Base-by-base conservation (phyloP, 2,329 filamentous ascomycete species). In the Diaporthe destruens region DNA sequence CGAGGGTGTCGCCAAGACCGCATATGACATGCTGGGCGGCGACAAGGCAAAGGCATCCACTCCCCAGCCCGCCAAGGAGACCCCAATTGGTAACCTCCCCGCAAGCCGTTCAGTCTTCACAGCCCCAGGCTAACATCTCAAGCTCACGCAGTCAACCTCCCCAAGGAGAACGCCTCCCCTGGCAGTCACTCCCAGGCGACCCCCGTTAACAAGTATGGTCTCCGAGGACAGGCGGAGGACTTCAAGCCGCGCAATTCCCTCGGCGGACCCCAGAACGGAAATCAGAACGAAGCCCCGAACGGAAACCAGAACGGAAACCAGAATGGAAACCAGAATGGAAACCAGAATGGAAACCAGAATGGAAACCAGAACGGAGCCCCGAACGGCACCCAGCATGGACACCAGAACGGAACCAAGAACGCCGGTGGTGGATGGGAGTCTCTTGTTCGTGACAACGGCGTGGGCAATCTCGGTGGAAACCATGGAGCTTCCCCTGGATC, bases 51-150 rank as follows among this genome's bases (percentile, higher is more conserved):
- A n/a, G 39, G 39, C 42, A 32, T 11, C 20, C 7, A n/a, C 7
- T 11, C 4, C 25, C 5, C 12, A 36, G 20, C 6, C 29, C 20
- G 8, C 3, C 29, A 25, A 14, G 25, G n/a, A 23, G 20, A 23
- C 6, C 2, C 6, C 32, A 3, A 47, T 36, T 2, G n/a, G 59
- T 51, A 29, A 4, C 3, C 7, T 36, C 20, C 14, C 3, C 12
- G 1, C 23, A 2, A 4, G 4, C 7, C n/a, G 6, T 16, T 16
- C 0, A 51, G 3, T 34, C 7, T 8, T 3, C 14, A 3, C 7
- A 16, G 0, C 23, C 5, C 18, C 1, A 11, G 23, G 42, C n/a
- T 65, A 23, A 11, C 9, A 2, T 16, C 0, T n/a, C 6, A 47
- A 47, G 7, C 18, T 9, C 44, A 7, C 23, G 59, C 25, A 36